These are phyloP conservation scores for Xylariaceae sp. DNA, from an alignment of 2,329 filamentous ascomycete genomes.

Conservation along the genomic window DNA sequence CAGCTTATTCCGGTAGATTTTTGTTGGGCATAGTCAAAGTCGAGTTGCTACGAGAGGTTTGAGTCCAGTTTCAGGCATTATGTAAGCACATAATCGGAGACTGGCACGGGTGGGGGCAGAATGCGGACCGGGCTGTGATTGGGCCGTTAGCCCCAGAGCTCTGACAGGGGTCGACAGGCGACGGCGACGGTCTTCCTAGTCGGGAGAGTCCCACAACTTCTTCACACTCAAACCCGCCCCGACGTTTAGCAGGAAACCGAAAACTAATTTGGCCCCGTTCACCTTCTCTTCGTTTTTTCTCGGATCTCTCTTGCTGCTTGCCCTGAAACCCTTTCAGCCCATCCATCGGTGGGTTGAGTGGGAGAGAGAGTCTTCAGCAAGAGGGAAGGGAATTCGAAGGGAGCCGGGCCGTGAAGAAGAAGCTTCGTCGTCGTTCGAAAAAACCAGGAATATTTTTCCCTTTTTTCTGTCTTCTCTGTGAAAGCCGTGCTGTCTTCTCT, in stretches of 20 bases:
- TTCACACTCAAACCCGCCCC: slow-evolving; percentile 8
- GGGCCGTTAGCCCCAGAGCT: slow-evolving; percentile 2
- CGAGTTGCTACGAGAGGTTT: background rate
- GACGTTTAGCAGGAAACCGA: slow-evolving; percentile 13
- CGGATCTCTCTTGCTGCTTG: background rate
- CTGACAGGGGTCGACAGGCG: slow-evolving; percentile 8
- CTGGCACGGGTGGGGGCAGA: background rate
- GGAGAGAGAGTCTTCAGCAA: too few relatives aligned
- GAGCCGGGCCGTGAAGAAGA: too few relatives aligned
- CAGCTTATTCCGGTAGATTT: background rate
- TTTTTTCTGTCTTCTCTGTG: background rate
- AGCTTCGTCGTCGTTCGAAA: background rate
- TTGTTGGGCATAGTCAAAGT: background rate
- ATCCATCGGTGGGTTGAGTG: too few relatives aligned
- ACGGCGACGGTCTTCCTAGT: slow-evolving; percentile 18
- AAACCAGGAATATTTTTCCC: background rate
- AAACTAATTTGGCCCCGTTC: slow-evolving; percentile 10
- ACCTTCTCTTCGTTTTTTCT: slow-evolving; percentile 4
- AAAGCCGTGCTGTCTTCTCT: background rate
- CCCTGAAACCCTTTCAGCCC: too few relatives aligned
- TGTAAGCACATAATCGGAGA: background rate
- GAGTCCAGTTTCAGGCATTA: background rate
- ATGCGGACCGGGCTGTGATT: background rate
- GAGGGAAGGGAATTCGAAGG: too few relatives aligned
- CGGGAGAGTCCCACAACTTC: slow-evolving; percentile 23